Evolutionary conservation across 306 rosid genomes (phyloP).

Genomic region (Dalbergia oliveri): DNA sequence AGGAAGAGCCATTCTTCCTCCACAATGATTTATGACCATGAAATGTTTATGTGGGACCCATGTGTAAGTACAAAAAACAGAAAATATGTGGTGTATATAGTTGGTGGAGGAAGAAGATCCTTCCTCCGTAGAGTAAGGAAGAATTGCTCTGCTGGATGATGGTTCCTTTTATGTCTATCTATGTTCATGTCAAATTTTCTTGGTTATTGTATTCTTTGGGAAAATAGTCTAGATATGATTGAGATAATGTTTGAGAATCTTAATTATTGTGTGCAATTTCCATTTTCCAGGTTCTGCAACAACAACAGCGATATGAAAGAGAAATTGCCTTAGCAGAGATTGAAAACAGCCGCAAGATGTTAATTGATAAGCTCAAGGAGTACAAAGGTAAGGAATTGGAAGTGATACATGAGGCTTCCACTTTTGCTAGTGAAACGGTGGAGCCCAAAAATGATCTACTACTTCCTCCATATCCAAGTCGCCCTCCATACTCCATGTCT

Average conservation of each 20-base stretch:
- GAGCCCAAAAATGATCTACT: constrained; percentile 77
- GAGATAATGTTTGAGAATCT: constrained; percentile 25
- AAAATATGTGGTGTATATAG: too few relatives aligned
- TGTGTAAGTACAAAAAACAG: too few relatives aligned
- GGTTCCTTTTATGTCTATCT: not conserved
- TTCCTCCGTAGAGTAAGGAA: too few relatives aligned
- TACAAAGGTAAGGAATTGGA: constrained; percentile 84
- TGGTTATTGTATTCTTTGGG: not conserved
- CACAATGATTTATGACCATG: too few relatives aligned
- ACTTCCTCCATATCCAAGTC: constrained; percentile 91
- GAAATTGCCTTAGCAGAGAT: constrained; percentile 89
- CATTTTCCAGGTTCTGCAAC: constrained; percentile 74
- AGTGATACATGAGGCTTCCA: constrained; percentile 87
- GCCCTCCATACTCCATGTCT: constrained; percentile 61
- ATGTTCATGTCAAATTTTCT: not conserved
- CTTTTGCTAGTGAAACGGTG: constrained; percentile 90
- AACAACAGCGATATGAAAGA: constrained; percentile 77
- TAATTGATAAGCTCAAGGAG: constrained; percentile 77
- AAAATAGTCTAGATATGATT: constrained; percentile 23
- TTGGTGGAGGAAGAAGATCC: too few relatives aligned
- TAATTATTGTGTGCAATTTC: constrained; percentile 38
- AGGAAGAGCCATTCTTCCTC: too few relatives aligned
- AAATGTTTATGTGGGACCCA: too few relatives aligned
- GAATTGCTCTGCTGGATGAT: too few relatives aligned
- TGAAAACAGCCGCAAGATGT: constrained; percentile 83